These are phyloP conservation scores for Magnolia changhungtana DNA, from an alignment of 164 flowering plant species.

Conservation along the genomic window DNA sequence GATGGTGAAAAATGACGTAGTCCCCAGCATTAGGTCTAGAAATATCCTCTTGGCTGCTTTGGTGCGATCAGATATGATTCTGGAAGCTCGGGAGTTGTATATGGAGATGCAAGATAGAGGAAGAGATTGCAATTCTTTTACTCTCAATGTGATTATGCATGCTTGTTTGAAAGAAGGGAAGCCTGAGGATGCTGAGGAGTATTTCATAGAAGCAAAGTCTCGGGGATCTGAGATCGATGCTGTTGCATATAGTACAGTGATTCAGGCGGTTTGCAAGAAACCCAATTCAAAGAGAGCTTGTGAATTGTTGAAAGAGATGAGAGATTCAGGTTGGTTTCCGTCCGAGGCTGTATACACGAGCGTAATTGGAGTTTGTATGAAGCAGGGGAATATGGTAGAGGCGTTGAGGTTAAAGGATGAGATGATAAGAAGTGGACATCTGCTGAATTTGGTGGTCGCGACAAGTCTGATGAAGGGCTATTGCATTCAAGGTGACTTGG, in stretches of 20 bases:
- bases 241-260: constrained; percentile 29
- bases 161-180: constrained; percentile 53
- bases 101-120: constrained; percentile 38
- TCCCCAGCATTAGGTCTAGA: constrained; percentile 25
- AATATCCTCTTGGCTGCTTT: constrained; percentile 41
- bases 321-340: constrained; percentile 50
- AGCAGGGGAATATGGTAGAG: constrained; percentile 50
- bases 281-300: constrained; percentile 37
- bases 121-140: constrained; percentile 33
- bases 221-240: constrained; percentile 45
- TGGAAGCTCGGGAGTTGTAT: constrained; percentile 33
- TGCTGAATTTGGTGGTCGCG: constrained; percentile 55
- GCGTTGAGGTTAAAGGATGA: constrained; percentile 66
- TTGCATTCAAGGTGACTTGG: constrained; percentile 39
- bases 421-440: constrained; percentile 48
- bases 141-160: constrained; percentile 46
- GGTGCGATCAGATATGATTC: constrained; percentile 37
- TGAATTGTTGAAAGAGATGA: constrained; percentile 68
- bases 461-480: constrained; percentile 72
- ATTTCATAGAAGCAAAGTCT: constrained; percentile 43
- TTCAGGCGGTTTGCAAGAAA: constrained; percentile 49
- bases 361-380: constrained; percentile 57
- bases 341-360: constrained; percentile 37
- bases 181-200: constrained; percentile 42
- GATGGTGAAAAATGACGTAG: constrained; percentile 32